phyloP scores from a whole-genome alignment of 2,329 filamentous ascomycete genomes.

The Pezicula carpinea region DNA sequence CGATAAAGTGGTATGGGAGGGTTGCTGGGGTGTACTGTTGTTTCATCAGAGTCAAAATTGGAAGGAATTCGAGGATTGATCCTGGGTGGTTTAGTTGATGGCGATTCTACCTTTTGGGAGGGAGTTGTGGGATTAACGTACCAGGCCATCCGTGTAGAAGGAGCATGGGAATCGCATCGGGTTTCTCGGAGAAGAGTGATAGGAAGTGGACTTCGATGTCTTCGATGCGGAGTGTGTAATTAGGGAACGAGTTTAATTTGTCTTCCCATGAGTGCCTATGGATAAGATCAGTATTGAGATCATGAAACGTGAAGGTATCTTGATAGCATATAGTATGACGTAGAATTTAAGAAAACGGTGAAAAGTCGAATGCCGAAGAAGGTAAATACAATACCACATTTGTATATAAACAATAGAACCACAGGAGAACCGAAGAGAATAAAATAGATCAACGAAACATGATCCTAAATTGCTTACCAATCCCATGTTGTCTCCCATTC shows the following conservation, averaged over 20 bases:
- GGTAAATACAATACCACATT: background rate
- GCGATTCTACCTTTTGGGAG: too few species aligned
- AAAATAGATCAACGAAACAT: background rate
- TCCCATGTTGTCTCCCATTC: slow-evolving; percentile 41
- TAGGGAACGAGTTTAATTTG: slow-evolving; percentile 2
- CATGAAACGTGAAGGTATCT: background rate
- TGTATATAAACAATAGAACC: background rate
- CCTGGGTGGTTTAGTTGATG: too few species aligned
- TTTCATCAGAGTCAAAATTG: slow-evolving; percentile 24
- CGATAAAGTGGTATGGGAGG: slow-evolving; percentile 17
- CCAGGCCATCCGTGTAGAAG: slow-evolving; percentile 20
- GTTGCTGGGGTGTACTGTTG: slow-evolving; percentile 10
- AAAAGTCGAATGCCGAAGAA: too few species aligned
- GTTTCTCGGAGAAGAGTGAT: slow-evolving; percentile 12
- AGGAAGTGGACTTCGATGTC: slow-evolving; percentile 12
- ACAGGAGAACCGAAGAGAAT: background rate
- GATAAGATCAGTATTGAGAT: background rate
- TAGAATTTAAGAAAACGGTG: too few species aligned
- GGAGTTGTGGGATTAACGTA: background rate
- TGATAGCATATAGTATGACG: background rate
- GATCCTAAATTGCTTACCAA: slow-evolving; percentile 36
- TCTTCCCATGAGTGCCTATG: slow-evolving; percentile 3
- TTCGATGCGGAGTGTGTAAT: slow-evolving; percentile 1
- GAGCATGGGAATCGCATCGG: slow-evolving; percentile 12
- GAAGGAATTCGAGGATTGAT: slow-evolving; percentile 14